A percentile compares a stretch with the other conserved stretches of the same genome.
phyloP scores from a whole-genome alignment of 345 rosid genomes.

The Trapa bicornis region DNA sequence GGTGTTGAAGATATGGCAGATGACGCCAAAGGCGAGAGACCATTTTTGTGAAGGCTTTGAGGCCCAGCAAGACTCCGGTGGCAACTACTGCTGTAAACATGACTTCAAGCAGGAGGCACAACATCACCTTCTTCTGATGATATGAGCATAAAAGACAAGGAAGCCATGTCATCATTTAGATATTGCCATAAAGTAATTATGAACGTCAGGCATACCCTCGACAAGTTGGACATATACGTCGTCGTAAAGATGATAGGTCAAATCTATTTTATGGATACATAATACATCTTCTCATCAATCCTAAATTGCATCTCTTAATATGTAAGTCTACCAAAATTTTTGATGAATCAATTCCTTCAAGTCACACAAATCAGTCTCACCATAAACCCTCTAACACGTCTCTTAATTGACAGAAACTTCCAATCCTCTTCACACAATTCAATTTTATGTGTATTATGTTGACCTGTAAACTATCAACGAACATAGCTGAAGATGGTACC shows the following conservation, averaged over 20 bases:
- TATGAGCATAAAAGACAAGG: neutral
- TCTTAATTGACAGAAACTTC: no score
- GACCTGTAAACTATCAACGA: neutral
- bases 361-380: neutral
- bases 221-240: no score
- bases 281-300: no score
- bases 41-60: conserved; percentile 12
- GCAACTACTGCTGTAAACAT: conserved; percentile 7
- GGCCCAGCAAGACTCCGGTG: neutral
- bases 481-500: no score
- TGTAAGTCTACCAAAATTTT: neutral
- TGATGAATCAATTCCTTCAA: neutral
- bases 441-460: neutral
- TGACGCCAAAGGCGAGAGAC: conserved; percentile 13
- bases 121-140: conserved; percentile 18
- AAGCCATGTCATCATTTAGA: neutral
- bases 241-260: no score
- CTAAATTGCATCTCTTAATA: no score
- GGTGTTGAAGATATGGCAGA: conserved; percentile 24
- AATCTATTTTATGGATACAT: neutral
- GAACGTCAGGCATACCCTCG: no score
- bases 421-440: no score
- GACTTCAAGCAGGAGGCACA: conserved; percentile 11
- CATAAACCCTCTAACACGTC: no score
- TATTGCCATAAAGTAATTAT: neutral